These are phyloP conservation scores for Pyrenula aspistea DNA, from an alignment of 495 filamentous ascomycete genomes.

Conservation along the genomic window DNA sequence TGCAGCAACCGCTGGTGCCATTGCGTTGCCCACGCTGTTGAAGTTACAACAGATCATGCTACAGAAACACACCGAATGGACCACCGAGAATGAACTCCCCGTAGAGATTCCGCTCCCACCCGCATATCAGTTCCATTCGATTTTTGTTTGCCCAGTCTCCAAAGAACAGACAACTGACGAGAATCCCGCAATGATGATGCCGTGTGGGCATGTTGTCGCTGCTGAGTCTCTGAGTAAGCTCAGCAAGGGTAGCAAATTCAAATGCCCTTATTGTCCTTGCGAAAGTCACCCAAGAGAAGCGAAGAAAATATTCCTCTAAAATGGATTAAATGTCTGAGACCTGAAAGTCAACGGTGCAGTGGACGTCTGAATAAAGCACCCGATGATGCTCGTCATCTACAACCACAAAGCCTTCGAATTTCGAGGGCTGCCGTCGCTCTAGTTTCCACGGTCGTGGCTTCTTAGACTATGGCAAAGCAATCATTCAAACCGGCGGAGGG, in stretches of 20 bases:
- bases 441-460: too few relatives aligned
- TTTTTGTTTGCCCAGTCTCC: conserved; percentile 94
- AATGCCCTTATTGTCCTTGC: conserved; percentile 91
- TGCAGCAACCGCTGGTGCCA: conserved; percentile 79
- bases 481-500: too few relatives aligned
- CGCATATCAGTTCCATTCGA: conserved; percentile 83
- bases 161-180: conserved; percentile 89
- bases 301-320: conserved; percentile 52
- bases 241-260: conserved; percentile 70
- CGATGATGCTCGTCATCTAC: too few relatives aligned
- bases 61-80: conserved; percentile 88
- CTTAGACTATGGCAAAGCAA: too few relatives aligned
- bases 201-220: conserved; percentile 90
- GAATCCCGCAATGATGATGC: conserved; percentile 97
- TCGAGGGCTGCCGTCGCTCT: too few relatives aligned
- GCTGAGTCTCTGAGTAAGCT: conserved; percentile 66
- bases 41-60: conserved; percentile 76
- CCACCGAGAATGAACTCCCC: conserved; percentile 76
- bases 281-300: conserved; percentile 71
- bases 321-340: too few relatives aligned
- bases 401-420: too few relatives aligned
- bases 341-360: too few relatives aligned
- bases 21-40: conserved; percentile 72
- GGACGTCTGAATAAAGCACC: too few relatives aligned
- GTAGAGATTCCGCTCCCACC: conserved; percentile 84